These are phyloP conservation scores for Talaromyces stipitatus DNA, from an alignment of 495 filamentous ascomycete species.

Conservation along the genomic window DNA sequence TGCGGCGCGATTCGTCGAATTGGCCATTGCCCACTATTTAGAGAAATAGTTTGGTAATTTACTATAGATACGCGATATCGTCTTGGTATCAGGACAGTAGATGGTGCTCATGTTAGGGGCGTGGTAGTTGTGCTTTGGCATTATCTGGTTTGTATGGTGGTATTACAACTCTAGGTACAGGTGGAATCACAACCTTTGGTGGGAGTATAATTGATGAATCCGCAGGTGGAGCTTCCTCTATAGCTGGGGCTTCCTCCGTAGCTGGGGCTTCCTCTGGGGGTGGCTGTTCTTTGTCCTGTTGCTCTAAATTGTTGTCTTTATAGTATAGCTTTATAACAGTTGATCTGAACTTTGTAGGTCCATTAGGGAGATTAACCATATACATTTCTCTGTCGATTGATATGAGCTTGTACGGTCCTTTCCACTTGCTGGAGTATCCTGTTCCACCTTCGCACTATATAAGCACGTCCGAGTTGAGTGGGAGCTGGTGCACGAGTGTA, in stretches of 20 bases:
- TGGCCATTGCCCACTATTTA: neutral
- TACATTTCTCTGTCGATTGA: neutral
- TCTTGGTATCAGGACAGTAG: neutral
- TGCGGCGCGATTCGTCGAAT: neutral
- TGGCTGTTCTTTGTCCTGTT: neutral
- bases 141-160: neutral
- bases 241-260: too few relatives aligned
- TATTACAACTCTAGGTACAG: neutral
- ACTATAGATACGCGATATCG: neutral
- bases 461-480: conserved; percentile 7
- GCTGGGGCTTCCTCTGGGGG: too few relatives aligned
- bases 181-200: neutral
- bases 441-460: conserved; percentile 8
- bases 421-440: neutral
- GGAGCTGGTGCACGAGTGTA: conserved; percentile 1
- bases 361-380: neutral
- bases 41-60: neutral
- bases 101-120: neutral
- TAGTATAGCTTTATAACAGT: neutral
- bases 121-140: neutral
- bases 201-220: neutral
- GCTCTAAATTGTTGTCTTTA: neutral
- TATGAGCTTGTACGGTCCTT: neutral
- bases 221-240: too few relatives aligned
- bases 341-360: neutral